These are phyloP conservation scores for Lasiodiplodia citricola DNA, from an alignment of 2,329 filamentous ascomycete species.

Conservation along the genomic window DNA sequence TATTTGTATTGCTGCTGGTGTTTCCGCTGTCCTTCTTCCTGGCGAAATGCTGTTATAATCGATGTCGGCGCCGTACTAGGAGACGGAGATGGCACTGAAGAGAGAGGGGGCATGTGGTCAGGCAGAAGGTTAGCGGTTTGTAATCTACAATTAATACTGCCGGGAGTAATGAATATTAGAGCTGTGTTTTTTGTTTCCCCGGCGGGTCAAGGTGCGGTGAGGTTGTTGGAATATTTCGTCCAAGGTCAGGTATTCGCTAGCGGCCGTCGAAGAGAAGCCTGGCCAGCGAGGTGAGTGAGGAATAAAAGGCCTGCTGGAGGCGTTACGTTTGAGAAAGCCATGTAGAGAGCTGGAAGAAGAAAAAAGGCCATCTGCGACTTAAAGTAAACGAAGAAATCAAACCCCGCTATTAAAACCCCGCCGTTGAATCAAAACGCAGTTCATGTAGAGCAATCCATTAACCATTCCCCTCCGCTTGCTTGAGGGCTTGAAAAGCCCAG, in stretches of 20 bases:
- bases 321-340: background rate
- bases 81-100: background rate
- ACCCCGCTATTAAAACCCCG: background rate
- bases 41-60: background rate
- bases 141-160: background rate
- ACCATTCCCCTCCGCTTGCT: background rate
- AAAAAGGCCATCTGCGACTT: background rate
- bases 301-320: background rate
- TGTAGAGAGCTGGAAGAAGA: constrained; percentile 3
- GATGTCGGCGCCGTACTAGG: background rate
- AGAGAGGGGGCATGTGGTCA: background rate
- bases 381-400: background rate
- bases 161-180: background rate
- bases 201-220: background rate
- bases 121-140: background rate
- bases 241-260: background rate
- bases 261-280: background rate
- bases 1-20: background rate
- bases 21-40: background rate
- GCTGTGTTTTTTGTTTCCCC: background rate
- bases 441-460: background rate
- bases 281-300: background rate
- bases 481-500: background rate
- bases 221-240: background rate
- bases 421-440: background rate